These are phyloP conservation scores for Lavandula angustifolia DNA, from an alignment of 257 asterid species.

Conservation along the genomic window DNA sequence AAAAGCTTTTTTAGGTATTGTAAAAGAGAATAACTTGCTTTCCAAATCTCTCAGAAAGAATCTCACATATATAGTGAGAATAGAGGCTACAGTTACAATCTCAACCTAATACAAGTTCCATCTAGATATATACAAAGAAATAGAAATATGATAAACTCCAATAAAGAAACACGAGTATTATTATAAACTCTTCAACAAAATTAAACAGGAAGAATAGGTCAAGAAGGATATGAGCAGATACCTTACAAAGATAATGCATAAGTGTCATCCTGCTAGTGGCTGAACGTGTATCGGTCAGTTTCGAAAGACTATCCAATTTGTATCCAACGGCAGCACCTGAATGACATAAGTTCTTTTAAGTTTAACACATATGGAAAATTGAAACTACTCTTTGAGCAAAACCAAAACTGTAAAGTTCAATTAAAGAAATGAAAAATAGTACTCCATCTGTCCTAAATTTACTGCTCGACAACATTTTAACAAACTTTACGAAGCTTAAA, in stretches of 20 bases:
- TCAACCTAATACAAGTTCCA: no score
- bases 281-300: slow-evolving; percentile 90
- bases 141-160: no score
- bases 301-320: slow-evolving; percentile 92
- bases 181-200: no score
- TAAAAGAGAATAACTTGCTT: no score
- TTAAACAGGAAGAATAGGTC: no score
- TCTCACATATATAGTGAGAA: no score
- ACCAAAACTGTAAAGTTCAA: neutral
- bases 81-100: no score
- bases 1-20: no score
- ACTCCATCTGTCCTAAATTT: neutral
- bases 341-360: neutral
- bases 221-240: slow-evolving; percentile 24
- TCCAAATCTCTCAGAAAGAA: no score
- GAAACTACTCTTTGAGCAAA: slow-evolving; percentile 29
- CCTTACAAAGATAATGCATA: slow-evolving; percentile 95
- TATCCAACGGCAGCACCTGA: slow-evolving; percentile 55
- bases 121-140: no score
- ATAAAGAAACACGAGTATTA: no score
- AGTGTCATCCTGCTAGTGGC: slow-evolving; percentile 82
- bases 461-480: neutral
- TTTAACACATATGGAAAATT: slow-evolving; percentile 20
- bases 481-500: neutral
- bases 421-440: neutral